Evolutionary conservation across 2,329 filamentous ascomycete genomes (phyloP), one percentile per base, ranked within the genome.

Genomic region (Cordyceps cateniannulata): DNA sequence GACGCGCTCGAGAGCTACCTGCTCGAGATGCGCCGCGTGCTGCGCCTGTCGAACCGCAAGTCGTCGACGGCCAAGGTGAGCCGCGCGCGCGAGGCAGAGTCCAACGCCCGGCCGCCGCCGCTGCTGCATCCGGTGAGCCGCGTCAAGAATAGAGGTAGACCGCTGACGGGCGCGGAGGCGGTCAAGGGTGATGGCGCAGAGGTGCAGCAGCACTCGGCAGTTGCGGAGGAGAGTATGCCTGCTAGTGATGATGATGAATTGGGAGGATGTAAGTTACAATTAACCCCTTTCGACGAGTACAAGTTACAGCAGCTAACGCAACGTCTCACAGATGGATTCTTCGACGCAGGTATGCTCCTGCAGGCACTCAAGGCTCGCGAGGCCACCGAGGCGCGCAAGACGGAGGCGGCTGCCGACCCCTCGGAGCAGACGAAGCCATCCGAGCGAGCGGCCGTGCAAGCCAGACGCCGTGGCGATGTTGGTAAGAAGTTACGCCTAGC

Each of bases 261-360:
- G 70, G 93, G 93, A 66, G 93, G 93, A 74, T 97, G 93, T 96
- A 85, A 87, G 90, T 87, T 22, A 25, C 1, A 7, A 24, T 3
- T 25, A 8, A 1, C 20, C 44, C 27, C 18, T 24, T 24, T 40
- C 12, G 35, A 12, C 3, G 10, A 29, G 18, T 5, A 10, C 20
- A 18, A 5, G 25, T 57, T 35, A 22, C 70, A n/a, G 44, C 25
- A 64, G 67, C 75, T 73, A 68, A 73, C 62, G 44, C 65, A 18
- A 42, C 25, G 4, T 24, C 60, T 55, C 63, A n/a, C 70, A 96
- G 93, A 97, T 79, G 93, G 93, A 35, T 97, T 98, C 80, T 98
- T 98, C 76, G 93, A 98, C 72, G 92, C 93, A 0, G 93, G 93
- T 16, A 96, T 97, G 91, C 83, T 97, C 5, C 80, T 95, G 25